Conservation (phyloP, 306 rosid species). For the Leucaena leucocephala region DNA sequence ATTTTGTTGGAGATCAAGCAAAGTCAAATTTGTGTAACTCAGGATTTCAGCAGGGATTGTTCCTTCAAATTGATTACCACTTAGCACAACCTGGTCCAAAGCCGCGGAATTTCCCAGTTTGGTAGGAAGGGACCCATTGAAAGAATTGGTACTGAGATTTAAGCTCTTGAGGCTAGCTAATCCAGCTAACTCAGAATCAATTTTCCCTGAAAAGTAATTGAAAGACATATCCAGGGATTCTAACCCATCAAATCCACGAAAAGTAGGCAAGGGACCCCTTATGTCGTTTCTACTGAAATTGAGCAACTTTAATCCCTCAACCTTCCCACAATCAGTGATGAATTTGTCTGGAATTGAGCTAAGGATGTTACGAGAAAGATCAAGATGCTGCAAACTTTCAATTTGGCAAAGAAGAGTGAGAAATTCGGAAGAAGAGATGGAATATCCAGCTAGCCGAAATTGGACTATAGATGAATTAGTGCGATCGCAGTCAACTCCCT, state of each 20-base stretch:
- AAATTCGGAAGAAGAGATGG: conserved; percentile 48
- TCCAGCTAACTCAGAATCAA: conserved; percentile 49
- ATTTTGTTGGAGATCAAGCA: conserved; percentile 56
- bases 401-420: conserved; percentile 58
- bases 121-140: conserved; percentile 52
- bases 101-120: conserved; percentile 51
- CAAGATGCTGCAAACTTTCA: conserved; percentile 59
- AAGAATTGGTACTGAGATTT: conserved; percentile 42
- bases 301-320: conserved; percentile 47
- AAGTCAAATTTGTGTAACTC: conserved; percentile 47
- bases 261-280: conserved; percentile 50
- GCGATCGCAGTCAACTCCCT: conserved; percentile 56
- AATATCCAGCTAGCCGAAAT: conserved; percentile 43
- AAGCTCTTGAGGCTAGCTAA: conserved; percentile 55
- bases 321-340: conserved; percentile 58
- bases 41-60: conserved; percentile 50
- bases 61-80: conserved; percentile 41
- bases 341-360: conserved; percentile 52
- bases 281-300: conserved; percentile 59
- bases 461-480: conserved; percentile 38
- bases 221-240: conserved; percentile 67
- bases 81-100: conserved; percentile 68
- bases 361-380: conserved; percentile 54
- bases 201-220: conserved; percentile 32
- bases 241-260: conserved; percentile 61